Evolutionary conservation across 2,329 filamentous ascomycete species (phyloP).

Genomic region (Aspergillus glaucus): DNA sequence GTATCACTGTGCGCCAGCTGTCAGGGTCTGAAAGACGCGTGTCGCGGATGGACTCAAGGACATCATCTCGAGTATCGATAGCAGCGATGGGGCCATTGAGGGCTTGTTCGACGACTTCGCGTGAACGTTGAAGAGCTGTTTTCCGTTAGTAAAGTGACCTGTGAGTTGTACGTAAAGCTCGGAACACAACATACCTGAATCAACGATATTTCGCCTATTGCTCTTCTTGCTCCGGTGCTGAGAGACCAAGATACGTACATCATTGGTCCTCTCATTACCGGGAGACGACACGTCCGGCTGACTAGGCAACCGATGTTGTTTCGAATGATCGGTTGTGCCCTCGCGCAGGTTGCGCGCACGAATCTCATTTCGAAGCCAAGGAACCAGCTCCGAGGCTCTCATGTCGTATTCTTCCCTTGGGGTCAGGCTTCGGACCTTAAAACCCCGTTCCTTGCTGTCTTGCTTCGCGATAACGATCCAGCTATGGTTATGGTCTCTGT

Average conservation of each 20-base stretch:
- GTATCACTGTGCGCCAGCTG: constrained; percentile 74
- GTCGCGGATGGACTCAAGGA: constrained; percentile 68
- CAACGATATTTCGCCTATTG: constrained; percentile 78
- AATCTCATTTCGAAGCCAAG: constrained; percentile 74
- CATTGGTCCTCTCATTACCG: constrained; percentile 51
- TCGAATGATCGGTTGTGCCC: constrained; percentile 38
- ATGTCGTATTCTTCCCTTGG: constrained; percentile 80
- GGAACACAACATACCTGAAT: constrained; percentile 60
- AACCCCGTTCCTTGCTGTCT: constrained; percentile 48
- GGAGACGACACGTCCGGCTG: constrained; percentile 32
- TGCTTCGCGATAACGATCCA: constrained; percentile 87
- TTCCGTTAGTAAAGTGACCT: constrained; percentile 4
- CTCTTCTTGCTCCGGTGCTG: constrained; percentile 85
- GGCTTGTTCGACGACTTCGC: constrained; percentile 63
- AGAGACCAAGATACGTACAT: constrained; percentile 77
- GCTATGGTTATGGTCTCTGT: constrained; percentile 70
- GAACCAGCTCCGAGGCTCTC: constrained; percentile 63
- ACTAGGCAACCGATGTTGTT: constrained; percentile 33
- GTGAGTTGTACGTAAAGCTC: too few relatives aligned
- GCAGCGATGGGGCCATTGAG: constrained; percentile 75
- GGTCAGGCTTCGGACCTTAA: constrained; percentile 74
- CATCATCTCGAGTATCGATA: constrained; percentile 78
- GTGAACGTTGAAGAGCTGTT: constrained; percentile 47
- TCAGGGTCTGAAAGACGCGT: constrained; percentile 74
- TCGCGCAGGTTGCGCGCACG: constrained; percentile 67